phyloP scores from a whole-genome alignment of 2,329 filamentous ascomycete species.

The Phialemoniopsis sp. region DNA sequence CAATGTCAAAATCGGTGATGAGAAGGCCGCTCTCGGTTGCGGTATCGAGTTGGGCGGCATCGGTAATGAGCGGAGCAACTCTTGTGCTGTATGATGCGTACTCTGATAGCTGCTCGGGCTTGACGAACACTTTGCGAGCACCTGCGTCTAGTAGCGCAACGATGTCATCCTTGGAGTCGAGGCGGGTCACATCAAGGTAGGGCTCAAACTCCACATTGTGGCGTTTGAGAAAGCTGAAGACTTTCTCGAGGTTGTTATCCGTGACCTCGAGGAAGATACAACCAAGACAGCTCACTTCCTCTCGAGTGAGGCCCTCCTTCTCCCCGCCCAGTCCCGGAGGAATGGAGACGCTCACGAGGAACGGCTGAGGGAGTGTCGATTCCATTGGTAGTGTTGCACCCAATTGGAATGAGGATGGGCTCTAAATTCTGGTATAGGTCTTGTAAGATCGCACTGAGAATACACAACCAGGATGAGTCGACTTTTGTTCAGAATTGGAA shows the following conservation, averaged over 20 bases:
- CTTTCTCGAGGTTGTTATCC: slow-evolving; percentile 31
- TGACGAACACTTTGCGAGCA: slow-evolving; percentile 79
- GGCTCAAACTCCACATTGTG: slow-evolving; percentile 52
- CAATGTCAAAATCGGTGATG: slow-evolving; percentile 46
- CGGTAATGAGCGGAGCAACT: slow-evolving; percentile 45
- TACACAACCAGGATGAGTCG: neutral
- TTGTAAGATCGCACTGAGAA: no score
- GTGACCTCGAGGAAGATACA: slow-evolving; percentile 53
- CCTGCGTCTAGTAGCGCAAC: slow-evolving; percentile 80
- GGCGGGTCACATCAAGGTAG: slow-evolving; percentile 71
- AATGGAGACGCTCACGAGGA: slow-evolving; percentile 54
- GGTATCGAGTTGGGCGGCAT: slow-evolving; percentile 12
- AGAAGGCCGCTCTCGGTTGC: slow-evolving; percentile 45
- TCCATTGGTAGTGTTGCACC: slow-evolving; percentile 46
- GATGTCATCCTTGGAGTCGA: slow-evolving; percentile 69
- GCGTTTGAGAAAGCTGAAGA: slow-evolving; percentile 41
- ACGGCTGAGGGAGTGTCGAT: slow-evolving; percentile 59
- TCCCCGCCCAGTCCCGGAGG: slow-evolving; percentile 40
- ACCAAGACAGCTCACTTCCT: slow-evolving; percentile 56
- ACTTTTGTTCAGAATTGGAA: no score
- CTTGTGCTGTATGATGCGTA: slow-evolving; percentile 53
- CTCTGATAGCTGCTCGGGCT: slow-evolving; percentile 60
- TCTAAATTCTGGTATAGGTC: neutral
- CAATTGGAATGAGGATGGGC: no score
- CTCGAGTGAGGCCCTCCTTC: slow-evolving; percentile 47